Conservation (phyloP, 768 basidiomycete species). For the Russula virescens region DNA sequence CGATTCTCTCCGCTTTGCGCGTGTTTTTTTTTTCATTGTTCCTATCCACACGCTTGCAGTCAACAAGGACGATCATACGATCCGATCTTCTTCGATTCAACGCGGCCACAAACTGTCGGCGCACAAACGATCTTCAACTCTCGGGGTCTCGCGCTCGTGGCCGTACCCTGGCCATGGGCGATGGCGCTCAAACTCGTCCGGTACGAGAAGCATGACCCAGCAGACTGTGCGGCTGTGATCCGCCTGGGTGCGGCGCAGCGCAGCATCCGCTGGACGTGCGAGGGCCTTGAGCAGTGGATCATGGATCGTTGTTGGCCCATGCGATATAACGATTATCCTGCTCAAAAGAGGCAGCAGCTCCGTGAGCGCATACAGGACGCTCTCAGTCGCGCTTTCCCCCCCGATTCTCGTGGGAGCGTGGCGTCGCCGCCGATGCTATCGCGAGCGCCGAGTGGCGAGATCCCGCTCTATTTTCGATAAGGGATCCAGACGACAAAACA, state of each 20-base stretch:
- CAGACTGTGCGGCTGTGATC: constrained; percentile 63
- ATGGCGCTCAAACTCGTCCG: constrained; percentile 71
- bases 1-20: too few relatives aligned
- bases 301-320: constrained; percentile 55
- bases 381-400: constrained; percentile 9
- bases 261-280: constrained; percentile 50
- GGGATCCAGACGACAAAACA: neutral
- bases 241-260: constrained; percentile 51
- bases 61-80: constrained; percentile 38
- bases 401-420: too few relatives aligned
- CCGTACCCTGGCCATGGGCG: constrained; percentile 66
- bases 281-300: constrained; percentile 55
- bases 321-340: constrained; percentile 49
- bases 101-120: constrained; percentile 38
- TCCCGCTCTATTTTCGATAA: neutral
- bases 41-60: constrained; percentile 22
- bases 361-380: constrained; percentile 38
- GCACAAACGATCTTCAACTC: constrained; percentile 54
- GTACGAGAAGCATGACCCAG: constrained; percentile 56
- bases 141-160: constrained; percentile 48
- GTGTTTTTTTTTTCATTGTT: too few relatives aligned
- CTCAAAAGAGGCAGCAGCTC: constrained; percentile 41
- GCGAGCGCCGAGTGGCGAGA: neutral
- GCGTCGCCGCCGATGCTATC: neutral
- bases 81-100: constrained; percentile 49